Percentiles rank a stretch among this genome's conserved stretches.
Evolutionary conservation across 768 basidiomycete species (phyloP).

Genomic region (Suillus subalutaceus): DNA sequence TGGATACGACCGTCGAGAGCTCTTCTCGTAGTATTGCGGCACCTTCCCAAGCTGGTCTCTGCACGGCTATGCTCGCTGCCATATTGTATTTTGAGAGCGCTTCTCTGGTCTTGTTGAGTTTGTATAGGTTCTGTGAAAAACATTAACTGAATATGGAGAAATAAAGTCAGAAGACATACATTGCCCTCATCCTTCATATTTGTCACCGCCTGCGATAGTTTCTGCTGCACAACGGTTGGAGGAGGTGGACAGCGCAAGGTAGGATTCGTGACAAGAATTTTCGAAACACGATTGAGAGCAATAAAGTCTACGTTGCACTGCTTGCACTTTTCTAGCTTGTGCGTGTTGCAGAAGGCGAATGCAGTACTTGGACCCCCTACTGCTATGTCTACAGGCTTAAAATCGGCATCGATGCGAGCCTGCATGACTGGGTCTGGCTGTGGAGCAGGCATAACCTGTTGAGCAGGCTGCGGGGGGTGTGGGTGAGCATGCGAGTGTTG

Average conservation of each 20-base stretch:
- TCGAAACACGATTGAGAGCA: conserved; percentile 75
- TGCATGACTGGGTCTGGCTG: conserved; percentile 73
- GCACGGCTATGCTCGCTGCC: conserved; percentile 74
- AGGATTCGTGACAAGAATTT: conserved; percentile 68
- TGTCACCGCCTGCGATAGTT: conserved; percentile 73
- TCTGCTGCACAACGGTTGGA: conserved; percentile 72
- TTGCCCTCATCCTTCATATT: conserved; percentile 94
- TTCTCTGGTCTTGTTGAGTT: conserved; percentile 63
- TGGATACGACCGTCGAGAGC: conserved; percentile 85
- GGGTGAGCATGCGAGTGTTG: conserved; percentile 44
- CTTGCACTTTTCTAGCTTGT: conserved; percentile 75
- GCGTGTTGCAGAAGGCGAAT: conserved; percentile 62
- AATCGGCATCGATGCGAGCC: conserved; percentile 77
- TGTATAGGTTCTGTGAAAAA: conserved; percentile 70
- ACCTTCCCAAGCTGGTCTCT: conserved; percentile 90
- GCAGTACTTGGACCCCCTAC: conserved; percentile 56
- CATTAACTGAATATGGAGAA: conserved; percentile 20
- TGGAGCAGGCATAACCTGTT: conserved; percentile 46
- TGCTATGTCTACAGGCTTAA: conserved; percentile 55
- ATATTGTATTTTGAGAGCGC: conserved; percentile 82
- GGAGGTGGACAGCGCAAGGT: conserved; percentile 80
- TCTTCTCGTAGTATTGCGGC: conserved; percentile 86
- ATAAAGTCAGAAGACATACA: conserved; percentile 42
- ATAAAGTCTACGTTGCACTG: conserved; percentile 76
- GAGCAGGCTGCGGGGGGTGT: conserved; percentile 32